Evolutionary conservation across 2,329 filamentous ascomycete genomes (phyloP), one percentile per base, ranked within the genome.

Genomic region (Aaosphaeria arxii): DNA sequence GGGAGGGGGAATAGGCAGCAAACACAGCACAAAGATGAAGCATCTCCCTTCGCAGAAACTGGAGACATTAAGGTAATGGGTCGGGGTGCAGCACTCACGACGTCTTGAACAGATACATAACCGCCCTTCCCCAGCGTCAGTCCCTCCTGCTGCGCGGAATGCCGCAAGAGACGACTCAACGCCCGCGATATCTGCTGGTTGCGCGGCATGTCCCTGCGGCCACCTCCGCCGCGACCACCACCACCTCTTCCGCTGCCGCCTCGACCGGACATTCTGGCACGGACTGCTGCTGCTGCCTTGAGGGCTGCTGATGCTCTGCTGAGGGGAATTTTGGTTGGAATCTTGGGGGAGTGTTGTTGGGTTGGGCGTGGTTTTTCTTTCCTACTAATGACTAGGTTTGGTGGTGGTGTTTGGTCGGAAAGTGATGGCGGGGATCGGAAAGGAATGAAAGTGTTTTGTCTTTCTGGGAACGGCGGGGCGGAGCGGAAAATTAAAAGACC

Each of bases 141-240:
- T 1, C 80, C 79, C 67, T 87, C 83, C 47, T 77, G 74, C 50
- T 77, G 74, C 0, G 84, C 84, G 2, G 79, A 80, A 66, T 87
- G 84, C 29, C 84, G 77, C 30, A 87, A 72, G 1, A 86, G 67
- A 67, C 74, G 78, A 51, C 72, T 76, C n/a, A 80, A 56, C 38
- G 75, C 74, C 55, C 75, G 75, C 6, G 76, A 79, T 4, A 80
- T 71, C 40, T 70, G 67, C 13, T 75, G 71, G 29, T 74, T 67
- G 31, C 75, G 60, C 1, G 73, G 62, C 46, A 72, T 55, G 40
- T 68, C 64, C n/a, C 58, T 64, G 6, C 65, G 61, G 49, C 61
- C 71, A 58, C 55, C 64, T 48, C 69, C 66, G 3, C 67, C 67
- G 47, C 67, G 59, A 43, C 66, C 64, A 11, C 64, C 59, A n/a